Evolutionary conservation across 192 early-diverging fungal species (phyloP), one percentile per base, ranked within the genome.

Genomic region (Coemansia umbellata): DNA sequence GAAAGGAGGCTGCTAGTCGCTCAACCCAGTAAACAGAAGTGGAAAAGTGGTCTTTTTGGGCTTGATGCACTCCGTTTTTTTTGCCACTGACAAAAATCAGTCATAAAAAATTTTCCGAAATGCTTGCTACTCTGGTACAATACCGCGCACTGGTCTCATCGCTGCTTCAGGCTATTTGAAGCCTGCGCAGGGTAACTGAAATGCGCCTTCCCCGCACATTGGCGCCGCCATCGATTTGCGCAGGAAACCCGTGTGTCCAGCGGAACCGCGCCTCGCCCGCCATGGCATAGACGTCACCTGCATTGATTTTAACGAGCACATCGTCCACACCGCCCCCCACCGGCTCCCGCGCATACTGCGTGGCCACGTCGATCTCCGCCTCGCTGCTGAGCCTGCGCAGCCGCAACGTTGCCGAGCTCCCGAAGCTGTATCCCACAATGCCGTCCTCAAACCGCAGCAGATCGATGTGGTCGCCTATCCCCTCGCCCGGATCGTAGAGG

Each of bases 181-280:
- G 55, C 31, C 47, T 63, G 9, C 71, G 52, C 41, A 74, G 28
- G 6, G 71, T 74, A 3, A 74, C 63, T n/a, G 71, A 74, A 11
- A 66, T 63, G 15, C 71, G 31, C 8, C 52, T 13, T 22, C 32
- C 28, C 8, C 19, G 14, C 0, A 64, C 50, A 26, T 64, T 71
- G 13, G 22, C 28, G 11, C 2, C 19, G 1, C 69, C 66, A 8
- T 52, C 54, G 0, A 74, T 47, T 4, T 27, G 21, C 8, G 39
- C 55, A 2, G 66, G 69, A 19, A 84, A 74, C 15, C 71, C 82
- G 44, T 84, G 82, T 14, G 80, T 77, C 78, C 78, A 84, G 18
- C 37, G 39, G 27, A 54, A 80, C 51, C 82, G 55, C 0, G 82
- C 78, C 14, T 78, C 78, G 5, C 78, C 75, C 7, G 60, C 36